Base-by-base conservation (phyloP, 441 rosid species). In the Mallotus japonicus region DNA sequence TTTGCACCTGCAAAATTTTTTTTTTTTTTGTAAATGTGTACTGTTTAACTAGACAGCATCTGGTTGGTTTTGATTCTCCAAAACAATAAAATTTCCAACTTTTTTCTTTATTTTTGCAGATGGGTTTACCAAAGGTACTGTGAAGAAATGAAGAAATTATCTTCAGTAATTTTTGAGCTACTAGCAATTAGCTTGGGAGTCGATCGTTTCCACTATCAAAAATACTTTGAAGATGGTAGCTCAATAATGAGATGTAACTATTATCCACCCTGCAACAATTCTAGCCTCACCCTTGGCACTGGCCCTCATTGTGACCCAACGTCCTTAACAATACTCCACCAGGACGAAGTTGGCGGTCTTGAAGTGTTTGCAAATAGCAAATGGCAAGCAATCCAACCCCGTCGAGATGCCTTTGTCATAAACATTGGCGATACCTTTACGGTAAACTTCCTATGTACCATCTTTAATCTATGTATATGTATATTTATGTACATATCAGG, bases 271-370 rank as follows among this genome's bases (percentile, higher is more conserved):
- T 88, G 88, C 65, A 61, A 74, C 49, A 72, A 83, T 57, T 75
- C 86, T 0, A 76, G 66, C 5, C 81, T 76, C 20, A 58, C 85
- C 3, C 79, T 88, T n/a, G 88, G 92, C 44, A 85, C 88, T 0
- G 89, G 88, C 7, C 85, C 88, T 4, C 91, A 87, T 70, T 73
- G 80, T 71, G 89, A 87, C 67, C 85, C 87, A 6, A 84, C 85
- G 1, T 79, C 87, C 11, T 60, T 87, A 50, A 87, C 86, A 13
- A 68, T 87, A 32, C 83, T 86, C 49, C 86, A 81, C 28, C 86
- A 84, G 72, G 89, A 84, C 57, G 76, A 84, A 50, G 87, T 86
- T 4, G 87, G 82, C 9, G 91, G 89, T 4, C 77, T 86, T 2
- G 78, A 86, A 46, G 83, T 87, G 8, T 83, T 81, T 19, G 68